Conservation (phyloP, 2,329 filamentous ascomycete genomes). For the Chaetomium sp. region DNA sequence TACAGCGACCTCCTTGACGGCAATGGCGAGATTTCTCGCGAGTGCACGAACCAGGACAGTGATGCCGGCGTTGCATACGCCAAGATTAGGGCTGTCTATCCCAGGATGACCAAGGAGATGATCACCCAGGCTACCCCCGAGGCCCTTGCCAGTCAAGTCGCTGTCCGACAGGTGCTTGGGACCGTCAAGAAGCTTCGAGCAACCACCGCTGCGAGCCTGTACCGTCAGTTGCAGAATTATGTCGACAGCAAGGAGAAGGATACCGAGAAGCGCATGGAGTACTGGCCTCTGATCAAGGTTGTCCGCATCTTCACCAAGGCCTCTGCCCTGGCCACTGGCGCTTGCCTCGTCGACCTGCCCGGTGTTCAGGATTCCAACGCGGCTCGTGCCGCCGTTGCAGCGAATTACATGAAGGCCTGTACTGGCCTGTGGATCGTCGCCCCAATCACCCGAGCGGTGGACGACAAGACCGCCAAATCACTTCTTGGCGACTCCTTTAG, state of each 20-base stretch:
- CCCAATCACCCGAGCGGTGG: slow-evolving; percentile 61
- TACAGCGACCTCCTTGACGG: slow-evolving; percentile 52
- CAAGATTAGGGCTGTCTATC: slow-evolving; percentile 51
- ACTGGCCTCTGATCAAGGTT: slow-evolving; percentile 58
- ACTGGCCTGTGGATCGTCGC: slow-evolving; percentile 64
- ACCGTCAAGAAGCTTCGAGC: slow-evolving; percentile 47
- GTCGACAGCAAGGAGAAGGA: slow-evolving; percentile 59
- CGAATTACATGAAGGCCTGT: slow-evolving; percentile 62
- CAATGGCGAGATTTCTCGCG: slow-evolving; percentile 43
- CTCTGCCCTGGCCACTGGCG: slow-evolving; percentile 42
- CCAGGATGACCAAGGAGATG: slow-evolving; percentile 42
- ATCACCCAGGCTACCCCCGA: slow-evolving; percentile 44
- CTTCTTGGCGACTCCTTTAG: slow-evolving; percentile 59
- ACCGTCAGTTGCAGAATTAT: slow-evolving; percentile 51
- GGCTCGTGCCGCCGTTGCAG: slow-evolving; percentile 53
- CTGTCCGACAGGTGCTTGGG: slow-evolving; percentile 51
- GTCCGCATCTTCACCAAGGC: slow-evolving; percentile 48
- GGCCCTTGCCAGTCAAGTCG: slow-evolving; percentile 47
- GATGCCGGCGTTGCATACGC: slow-evolving; percentile 47
- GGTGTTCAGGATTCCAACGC: slow-evolving; percentile 63
- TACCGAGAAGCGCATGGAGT: slow-evolving; percentile 37
- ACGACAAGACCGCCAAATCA: slow-evolving; percentile 60
- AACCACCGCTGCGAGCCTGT: slow-evolving; percentile 46
- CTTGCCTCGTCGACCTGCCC: slow-evolving; percentile 53
- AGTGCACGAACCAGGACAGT: slow-evolving; percentile 39